Conservation (phyloP, 2,329 filamentous ascomycete species). For the Pyricularia pennisetigena region DNA sequence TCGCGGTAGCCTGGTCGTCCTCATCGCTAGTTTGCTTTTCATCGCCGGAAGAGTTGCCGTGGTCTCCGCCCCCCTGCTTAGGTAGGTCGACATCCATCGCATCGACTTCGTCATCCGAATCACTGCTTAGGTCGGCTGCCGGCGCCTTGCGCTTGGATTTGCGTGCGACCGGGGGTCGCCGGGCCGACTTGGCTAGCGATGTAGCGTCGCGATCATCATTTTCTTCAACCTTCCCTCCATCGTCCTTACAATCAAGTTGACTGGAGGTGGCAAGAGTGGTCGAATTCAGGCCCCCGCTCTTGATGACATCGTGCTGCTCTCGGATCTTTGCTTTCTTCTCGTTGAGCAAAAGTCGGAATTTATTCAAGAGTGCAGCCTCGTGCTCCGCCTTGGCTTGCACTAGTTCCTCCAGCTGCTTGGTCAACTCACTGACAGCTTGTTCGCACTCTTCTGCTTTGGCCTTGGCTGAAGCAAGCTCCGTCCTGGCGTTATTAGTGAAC, state of each 20-base stretch:
- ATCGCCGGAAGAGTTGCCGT: conserved; percentile 19
- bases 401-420: conserved; percentile 55
- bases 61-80: conserved; percentile 11
- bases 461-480: conserved; percentile 30
- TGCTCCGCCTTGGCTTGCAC: conserved; percentile 55
- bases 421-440: conserved; percentile 45
- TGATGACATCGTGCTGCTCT: conserved; percentile 52
- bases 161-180: background rate
- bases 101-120: conserved; percentile 33
- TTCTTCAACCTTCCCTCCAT: background rate
- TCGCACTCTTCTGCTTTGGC: conserved; percentile 38
- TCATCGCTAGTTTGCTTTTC: conserved; percentile 27
- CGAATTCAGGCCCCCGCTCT: background rate
- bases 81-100: conserved; percentile 38
- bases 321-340: conserved; percentile 74
- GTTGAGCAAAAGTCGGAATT: conserved; percentile 62
- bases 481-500: conserved; percentile 32
- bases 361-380: conserved; percentile 56
- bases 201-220: background rate
- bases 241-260: background rate
- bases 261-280: background rate
- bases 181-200: background rate
- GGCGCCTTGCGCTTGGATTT: conserved; percentile 38
- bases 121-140: conserved; percentile 18
- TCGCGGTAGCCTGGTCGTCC: conserved; percentile 31